Base-by-base conservation (phyloP, 805 yeast species). In the Kuraishia floccosa region DNA sequence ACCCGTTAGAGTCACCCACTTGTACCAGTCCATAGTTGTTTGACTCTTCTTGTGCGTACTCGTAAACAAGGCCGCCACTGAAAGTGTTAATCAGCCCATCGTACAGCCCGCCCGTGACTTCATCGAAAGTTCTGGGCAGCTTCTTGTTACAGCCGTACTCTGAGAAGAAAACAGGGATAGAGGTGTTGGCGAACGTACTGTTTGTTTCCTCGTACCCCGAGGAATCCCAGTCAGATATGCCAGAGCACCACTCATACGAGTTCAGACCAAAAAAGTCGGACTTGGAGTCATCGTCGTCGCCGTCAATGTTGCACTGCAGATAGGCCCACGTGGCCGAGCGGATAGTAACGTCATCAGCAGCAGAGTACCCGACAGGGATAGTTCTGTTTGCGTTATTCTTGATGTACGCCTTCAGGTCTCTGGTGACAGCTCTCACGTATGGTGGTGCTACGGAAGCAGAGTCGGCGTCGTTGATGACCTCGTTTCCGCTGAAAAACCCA, bases 161-260 rank as follows among this genome's bases (percentile, higher is more conserved):
- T 12, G 83, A 73, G 39, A 79, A 72, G 43, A 80, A 68, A 22
- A 79, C 50, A 9, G 89, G 91, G 35, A 76, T 64, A 2, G 78
- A 63, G 33, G 77, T 63, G 52, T 76, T 70, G 26, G 60, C 43
- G 48, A 70, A 70, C 20, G 75, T 70, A 28, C 69, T 47, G 43
- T 76, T 73, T 41, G 84, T 60, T 12, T 50, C 49, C 27, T 60
- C 69, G 53, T 81, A 87, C 27, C 94, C 95, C 3, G 87, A 74
- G 6, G 71, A 54, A 13, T 56, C 39, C 77, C 80, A 84, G 43
- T 70, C 61, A 19, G 79, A 71, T 22, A 56, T 46, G 28, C 84
- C 84, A 0, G 94, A 83, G 60, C 97, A 91, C 97, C 97, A 89
- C 38, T 85, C 80, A 56, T 91, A 91, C 31, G 94, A 84, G 62